These are phyloP conservation scores for Auxenochlorella pyrenoidosa DNA, from an alignment of 139 green algal species.

Conservation along the genomic window DNA sequence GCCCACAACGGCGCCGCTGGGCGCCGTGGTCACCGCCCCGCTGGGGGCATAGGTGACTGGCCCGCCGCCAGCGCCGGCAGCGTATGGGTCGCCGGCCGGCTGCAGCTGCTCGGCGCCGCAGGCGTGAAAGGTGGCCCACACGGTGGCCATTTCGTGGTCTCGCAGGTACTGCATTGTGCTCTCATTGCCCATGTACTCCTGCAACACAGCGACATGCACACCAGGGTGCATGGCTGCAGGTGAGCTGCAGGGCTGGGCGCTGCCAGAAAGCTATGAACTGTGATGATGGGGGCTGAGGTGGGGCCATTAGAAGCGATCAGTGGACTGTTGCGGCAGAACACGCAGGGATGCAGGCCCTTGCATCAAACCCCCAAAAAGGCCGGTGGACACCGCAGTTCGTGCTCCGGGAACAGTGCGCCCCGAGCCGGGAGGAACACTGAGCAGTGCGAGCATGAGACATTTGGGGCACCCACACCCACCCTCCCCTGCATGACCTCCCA, in stretches of 20 bases:
- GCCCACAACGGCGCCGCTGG: neutral
- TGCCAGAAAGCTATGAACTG: neutral
- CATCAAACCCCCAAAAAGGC: no score
- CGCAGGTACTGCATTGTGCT: constrained; percentile 39
- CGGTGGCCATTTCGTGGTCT: neutral
- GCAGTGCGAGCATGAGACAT: no score
- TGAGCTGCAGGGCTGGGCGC: neutral
- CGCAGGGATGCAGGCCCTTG: no score
- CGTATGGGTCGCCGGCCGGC: neutral
- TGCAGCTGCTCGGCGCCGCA: constrained; percentile 17
- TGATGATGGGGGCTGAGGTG: neutral
- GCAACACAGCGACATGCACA: neutral
- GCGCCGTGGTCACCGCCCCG: neutral
- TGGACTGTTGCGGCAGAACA: neutral
- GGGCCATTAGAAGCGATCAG: neutral
- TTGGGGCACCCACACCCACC: no score
- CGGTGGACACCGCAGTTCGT: no score
- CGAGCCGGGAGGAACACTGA: no score
- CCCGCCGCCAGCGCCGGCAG: neutral
- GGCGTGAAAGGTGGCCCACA: constrained; percentile 31
- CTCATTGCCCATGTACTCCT: constrained; percentile 13
- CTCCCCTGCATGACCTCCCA: no score
- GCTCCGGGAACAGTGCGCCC: no score
- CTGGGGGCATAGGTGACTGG: neutral
- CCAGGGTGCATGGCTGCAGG: neutral